Conservation (phyloP, 345 rosid genomes). For the Salix dunnii region DNA sequence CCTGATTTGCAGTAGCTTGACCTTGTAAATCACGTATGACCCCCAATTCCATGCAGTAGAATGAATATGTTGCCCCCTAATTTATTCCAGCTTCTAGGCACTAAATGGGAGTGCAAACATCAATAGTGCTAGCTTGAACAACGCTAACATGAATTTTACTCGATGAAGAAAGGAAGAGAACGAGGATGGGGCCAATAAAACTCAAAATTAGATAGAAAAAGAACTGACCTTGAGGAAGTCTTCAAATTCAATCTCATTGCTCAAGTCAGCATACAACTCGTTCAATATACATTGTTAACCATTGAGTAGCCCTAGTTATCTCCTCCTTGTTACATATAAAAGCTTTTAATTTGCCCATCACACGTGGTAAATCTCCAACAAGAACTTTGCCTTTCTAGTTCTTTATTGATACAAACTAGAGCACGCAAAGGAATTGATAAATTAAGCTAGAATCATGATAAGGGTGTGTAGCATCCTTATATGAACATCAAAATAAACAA, state of each 20-base stretch:
- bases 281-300: no score
- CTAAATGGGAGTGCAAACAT: no score
- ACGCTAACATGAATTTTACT: neutral
- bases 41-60: conserved; percentile 36
- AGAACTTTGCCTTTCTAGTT: conserved; percentile 60
- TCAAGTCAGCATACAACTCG: conserved; percentile 14
- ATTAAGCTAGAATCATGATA: neutral
- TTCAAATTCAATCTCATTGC: conserved; percentile 60
- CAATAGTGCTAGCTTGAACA: neutral
- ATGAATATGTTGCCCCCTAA: no score
- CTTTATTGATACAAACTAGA: conserved; percentile 54
- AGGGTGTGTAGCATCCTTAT: neutral
- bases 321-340: conserved; percentile 60
- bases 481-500: neutral
- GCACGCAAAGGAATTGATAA: conserved; percentile 2
- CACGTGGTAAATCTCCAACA: conserved; percentile 50
- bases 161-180: neutral
- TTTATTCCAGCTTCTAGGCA: no score
- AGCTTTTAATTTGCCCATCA: conserved; percentile 60
- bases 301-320: no score
- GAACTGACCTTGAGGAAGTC: conserved; percentile 65
- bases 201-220: neutral
- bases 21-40: conserved; percentile 61
- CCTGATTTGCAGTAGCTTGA: conserved; percentile 58
- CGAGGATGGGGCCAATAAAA: neutral